A percentile compares a stretch with the other conserved stretches of the same genome.
Conservation (phyloP, 805 yeast species). For the Yarrowia porcina region DNA sequence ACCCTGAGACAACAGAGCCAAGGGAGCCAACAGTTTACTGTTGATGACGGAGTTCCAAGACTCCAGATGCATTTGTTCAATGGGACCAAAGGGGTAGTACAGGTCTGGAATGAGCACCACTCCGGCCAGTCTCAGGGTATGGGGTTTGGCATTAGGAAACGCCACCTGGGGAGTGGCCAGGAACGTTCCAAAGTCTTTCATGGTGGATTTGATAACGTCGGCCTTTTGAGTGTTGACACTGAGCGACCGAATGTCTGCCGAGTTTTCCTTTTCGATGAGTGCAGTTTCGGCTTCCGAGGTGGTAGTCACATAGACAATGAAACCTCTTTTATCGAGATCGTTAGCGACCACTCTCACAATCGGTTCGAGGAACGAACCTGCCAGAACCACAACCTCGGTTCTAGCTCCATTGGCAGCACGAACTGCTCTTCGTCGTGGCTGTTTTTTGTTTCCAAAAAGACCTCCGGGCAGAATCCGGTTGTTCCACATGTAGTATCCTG, state of each 20-base stretch:
- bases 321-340: slow-evolving; percentile 76
- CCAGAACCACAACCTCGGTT: slow-evolving; percentile 65
- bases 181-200: slow-evolving; percentile 49
- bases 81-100: slow-evolving; percentile 64
- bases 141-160: slow-evolving; percentile 56
- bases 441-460: slow-evolving; percentile 7
- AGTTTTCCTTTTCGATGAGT: slow-evolving; percentile 48
- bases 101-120: slow-evolving; percentile 68
- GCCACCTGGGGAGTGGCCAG: slow-evolving; percentile 56
- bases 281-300: slow-evolving; percentile 55
- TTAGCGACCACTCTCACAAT: slow-evolving; percentile 64
- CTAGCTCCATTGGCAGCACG: slow-evolving; percentile 68
- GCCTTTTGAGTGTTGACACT: slow-evolving; percentile 48
- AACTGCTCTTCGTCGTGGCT: slow-evolving; percentile 52
- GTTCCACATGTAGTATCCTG: slow-evolving; percentile 29
- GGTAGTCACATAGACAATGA: slow-evolving; percentile 75
- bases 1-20: slow-evolving; percentile 54
- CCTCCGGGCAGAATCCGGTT: slow-evolving; percentile 23
- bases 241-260: slow-evolving; percentile 67
- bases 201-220: slow-evolving; percentile 45
- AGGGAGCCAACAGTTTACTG: slow-evolving; percentile 48
- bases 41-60: slow-evolving; percentile 52
- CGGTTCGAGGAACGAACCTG: slow-evolving; percentile 77
- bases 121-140: slow-evolving; percentile 56
- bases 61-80: slow-evolving; percentile 51